Conservation (phyloP, 1,284 basidiomycete genomes). For the Mrakiaceae sp. region DNA sequence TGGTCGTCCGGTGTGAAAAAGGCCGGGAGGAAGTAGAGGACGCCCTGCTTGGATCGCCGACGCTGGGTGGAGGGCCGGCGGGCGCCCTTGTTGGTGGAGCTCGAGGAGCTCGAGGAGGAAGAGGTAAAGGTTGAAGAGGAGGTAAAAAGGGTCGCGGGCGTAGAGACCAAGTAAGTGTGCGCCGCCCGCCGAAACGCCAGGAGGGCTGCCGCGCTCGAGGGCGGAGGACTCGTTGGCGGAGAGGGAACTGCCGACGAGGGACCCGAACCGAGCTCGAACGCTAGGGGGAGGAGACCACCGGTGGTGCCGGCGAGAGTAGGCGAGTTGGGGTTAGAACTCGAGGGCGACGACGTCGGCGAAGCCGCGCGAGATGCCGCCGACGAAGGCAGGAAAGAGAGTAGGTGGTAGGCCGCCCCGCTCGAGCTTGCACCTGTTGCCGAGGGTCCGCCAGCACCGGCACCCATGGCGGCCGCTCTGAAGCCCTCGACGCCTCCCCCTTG, state of each 20-base stretch:
- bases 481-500: slow-evolving; percentile 3
- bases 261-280: slow-evolving; percentile 17
- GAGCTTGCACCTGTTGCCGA: not conserved
- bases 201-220: slow-evolving; percentile 22
- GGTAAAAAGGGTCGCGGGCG: slow-evolving; percentile 27
- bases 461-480: slow-evolving; percentile 3
- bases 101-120: slow-evolving; percentile 23
- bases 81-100: slow-evolving; percentile 12
- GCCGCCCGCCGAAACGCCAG: slow-evolving; percentile 28
- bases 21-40: slow-evolving; percentile 33
- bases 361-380: slow-evolving; percentile 1
- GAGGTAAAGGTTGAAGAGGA: slow-evolving; percentile 23
- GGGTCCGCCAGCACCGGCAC: not conserved
- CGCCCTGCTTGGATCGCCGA: slow-evolving; percentile 22
- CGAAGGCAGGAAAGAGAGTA: slow-evolving; percentile 17
- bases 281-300: slow-evolving; percentile 16
- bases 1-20: slow-evolving; percentile 25
- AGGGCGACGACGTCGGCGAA: slow-evolving; percentile 1
- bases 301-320: slow-evolving; percentile 18
- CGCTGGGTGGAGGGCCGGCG: not conserved
- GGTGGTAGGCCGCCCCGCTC: slow-evolving; percentile 16
- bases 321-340: slow-evolving; percentile 1
- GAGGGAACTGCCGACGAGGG: slow-evolving; percentile 11
- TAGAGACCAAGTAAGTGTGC: slow-evolving; percentile 27
- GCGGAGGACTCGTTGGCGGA: slow-evolving; percentile 18